Conservation (phyloP, 148 eudicot genomes). For the Camellia lanceoleosa region DNA sequence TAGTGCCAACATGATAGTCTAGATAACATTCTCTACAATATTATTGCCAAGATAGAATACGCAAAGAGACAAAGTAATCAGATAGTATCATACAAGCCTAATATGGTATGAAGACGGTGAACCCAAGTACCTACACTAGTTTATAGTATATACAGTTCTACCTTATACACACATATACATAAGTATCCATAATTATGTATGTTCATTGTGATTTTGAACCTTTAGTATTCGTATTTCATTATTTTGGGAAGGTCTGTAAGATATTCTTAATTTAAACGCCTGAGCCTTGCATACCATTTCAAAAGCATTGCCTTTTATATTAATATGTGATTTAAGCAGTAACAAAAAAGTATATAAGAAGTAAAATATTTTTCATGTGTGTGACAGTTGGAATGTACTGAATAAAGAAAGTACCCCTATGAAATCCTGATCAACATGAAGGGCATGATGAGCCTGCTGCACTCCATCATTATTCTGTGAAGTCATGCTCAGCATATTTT, state of each 20-base stretch:
- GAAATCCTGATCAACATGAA: slow-evolving; percentile 17
- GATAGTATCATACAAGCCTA: not conserved
- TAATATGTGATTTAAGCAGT: not conserved
- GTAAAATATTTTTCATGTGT: not conserved
- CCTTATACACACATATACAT: too few species aligned
- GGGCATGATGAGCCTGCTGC: slow-evolving; percentile 16
- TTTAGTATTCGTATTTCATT: too few species aligned
- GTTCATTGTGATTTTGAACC: not conserved
- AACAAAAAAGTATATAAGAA: not conserved
- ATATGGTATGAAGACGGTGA: too few species aligned
- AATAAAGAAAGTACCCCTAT: slow-evolving; percentile 29
- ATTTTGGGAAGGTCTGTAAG: too few species aligned
- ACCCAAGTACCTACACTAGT: too few species aligned
- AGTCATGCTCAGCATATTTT: slow-evolving; percentile 23
- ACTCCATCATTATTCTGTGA: slow-evolving; percentile 26
- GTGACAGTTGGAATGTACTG: slow-evolving; percentile 10
- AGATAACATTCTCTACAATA: not conserved
- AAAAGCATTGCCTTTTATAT: not conserved
- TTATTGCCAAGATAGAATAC: not conserved
- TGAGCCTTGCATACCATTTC: not conserved
- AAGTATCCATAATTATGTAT: not conserved
- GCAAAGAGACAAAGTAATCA: not conserved
- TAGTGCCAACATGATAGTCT: not conserved
- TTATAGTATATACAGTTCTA: too few species aligned
- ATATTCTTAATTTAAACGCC: not conserved